Percentiles rank a stretch among this genome's conserved stretches.
Conservation (phyloP, 257 asterid genomes). For the Rhazya stricta region DNA sequence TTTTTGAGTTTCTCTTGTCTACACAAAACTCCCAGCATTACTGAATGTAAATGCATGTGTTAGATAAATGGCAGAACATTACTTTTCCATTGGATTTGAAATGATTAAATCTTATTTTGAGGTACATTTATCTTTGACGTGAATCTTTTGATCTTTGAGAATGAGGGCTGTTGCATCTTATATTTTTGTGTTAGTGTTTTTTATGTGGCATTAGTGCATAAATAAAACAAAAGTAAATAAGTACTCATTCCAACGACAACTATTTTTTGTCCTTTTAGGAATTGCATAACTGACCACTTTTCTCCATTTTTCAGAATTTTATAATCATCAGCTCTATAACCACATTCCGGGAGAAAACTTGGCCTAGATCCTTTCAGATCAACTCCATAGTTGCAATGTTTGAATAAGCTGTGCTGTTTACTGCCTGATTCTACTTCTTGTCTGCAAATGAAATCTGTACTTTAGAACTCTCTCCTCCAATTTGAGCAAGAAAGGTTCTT, state of each 20-base stretch:
- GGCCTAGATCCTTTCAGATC: neutral
- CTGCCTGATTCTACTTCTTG: neutral
- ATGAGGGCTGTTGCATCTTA: neutral
- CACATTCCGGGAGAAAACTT: neutral
- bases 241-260: neutral
- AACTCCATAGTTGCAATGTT: neutral
- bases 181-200: neutral
- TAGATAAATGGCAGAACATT: neutral
- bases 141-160: neutral
- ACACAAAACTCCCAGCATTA: neutral
- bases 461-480: neutral
- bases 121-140: neutral
- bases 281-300: neutral
- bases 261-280: neutral
- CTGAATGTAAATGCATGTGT: neutral
- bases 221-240: neutral
- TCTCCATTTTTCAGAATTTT: neutral
- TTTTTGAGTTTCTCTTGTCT: neutral
- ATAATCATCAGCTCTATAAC: neutral
- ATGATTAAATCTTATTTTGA: neutral
- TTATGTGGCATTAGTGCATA: neutral
- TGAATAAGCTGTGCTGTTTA: neutral
- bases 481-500: neutral
- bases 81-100: neutral
- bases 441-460: neutral